Evolutionary conservation across 306 rosid species (phyloP).

Genomic region (Amphicarpaea edgeworthii): DNA sequence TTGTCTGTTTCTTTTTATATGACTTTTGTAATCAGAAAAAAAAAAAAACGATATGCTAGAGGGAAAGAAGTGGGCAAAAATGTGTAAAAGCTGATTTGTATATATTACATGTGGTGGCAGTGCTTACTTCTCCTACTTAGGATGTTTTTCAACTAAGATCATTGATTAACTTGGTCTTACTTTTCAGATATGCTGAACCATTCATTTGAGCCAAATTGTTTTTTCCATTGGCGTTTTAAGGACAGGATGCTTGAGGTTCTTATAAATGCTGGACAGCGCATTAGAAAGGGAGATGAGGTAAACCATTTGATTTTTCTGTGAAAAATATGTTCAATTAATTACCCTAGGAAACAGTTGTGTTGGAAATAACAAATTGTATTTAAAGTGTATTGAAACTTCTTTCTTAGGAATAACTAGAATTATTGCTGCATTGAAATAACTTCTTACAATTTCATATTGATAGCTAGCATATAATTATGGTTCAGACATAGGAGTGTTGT

Average conservation of each 20-base stretch:
- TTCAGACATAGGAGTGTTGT: background rate
- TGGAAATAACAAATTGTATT: conserved; percentile 2
- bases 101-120: conserved; percentile 14
- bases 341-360: background rate
- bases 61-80: background rate
- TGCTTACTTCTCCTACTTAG: background rate
- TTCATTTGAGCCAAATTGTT: conserved; percentile 93
- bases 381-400: too few relatives aligned
- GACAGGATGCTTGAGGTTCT: conserved; percentile 98
- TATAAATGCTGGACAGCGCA: conserved; percentile 90
- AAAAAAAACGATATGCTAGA: background rate
- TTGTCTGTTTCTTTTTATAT: background rate
- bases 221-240: conserved; percentile 96
- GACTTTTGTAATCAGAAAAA: background rate
- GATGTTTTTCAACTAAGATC: conserved; percentile 24
- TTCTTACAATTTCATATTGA: conserved; percentile 5
- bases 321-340: conserved; percentile 2
- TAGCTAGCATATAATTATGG: conserved; percentile 15
- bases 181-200: conserved; percentile 95
- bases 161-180: conserved; percentile 39
- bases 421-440: too few relatives aligned
- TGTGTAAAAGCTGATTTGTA: background rate
- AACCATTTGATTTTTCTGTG: conserved; percentile 35
- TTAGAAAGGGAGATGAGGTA: conserved; percentile 94
- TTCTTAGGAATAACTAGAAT: too few relatives aligned